These are phyloP conservation scores for Alternaria gaisen DNA, from an alignment of 2,329 filamentous ascomycete species.

Conservation along the genomic window DNA sequence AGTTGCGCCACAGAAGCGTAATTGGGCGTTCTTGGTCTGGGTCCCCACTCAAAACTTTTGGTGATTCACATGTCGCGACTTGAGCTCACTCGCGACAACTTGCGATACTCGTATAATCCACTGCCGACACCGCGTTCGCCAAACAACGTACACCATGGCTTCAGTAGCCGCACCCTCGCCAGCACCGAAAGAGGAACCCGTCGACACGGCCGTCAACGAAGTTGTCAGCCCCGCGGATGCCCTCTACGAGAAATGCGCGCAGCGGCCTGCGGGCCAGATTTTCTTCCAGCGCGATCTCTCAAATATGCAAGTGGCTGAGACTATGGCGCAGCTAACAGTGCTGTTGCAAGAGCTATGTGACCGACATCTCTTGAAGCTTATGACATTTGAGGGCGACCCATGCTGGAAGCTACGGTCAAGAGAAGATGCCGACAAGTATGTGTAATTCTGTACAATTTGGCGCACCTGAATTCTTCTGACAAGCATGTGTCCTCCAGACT, in stretches of 20 bases:
- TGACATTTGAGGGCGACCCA: conserved; percentile 47
- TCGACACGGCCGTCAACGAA: conserved; percentile 17
- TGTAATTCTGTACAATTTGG: not conserved
- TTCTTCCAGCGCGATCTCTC: conserved; percentile 53
- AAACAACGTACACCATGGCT: conserved; percentile 30
- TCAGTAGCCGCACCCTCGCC: conserved; percentile 27
- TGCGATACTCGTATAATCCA: conserved; percentile 28
- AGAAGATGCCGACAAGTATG: conserved; percentile 50
- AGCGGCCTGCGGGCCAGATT: conserved; percentile 45
- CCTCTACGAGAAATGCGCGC: conserved; percentile 52
- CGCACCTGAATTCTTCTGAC: conserved; percentile 17
- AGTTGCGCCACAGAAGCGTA: not conserved
- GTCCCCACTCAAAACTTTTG: conserved; percentile 19
- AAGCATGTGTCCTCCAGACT: conserved; percentile 38
- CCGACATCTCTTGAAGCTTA: conserved; percentile 49
- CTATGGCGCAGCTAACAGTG: conserved; percentile 42
- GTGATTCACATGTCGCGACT: conserved; percentile 9
- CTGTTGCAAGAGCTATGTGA: conserved; percentile 47
- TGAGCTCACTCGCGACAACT: conserved; percentile 13
- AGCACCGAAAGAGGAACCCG: conserved; percentile 32
- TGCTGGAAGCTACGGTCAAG: conserved; percentile 51
- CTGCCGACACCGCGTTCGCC: conserved; percentile 23
- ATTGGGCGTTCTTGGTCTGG: conserved; percentile 1
- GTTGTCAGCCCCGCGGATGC: conserved; percentile 37
- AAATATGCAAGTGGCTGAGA: conserved; percentile 48